Conservation (phyloP, 306 rosid species). For the Acmispon strigosus region DNA sequence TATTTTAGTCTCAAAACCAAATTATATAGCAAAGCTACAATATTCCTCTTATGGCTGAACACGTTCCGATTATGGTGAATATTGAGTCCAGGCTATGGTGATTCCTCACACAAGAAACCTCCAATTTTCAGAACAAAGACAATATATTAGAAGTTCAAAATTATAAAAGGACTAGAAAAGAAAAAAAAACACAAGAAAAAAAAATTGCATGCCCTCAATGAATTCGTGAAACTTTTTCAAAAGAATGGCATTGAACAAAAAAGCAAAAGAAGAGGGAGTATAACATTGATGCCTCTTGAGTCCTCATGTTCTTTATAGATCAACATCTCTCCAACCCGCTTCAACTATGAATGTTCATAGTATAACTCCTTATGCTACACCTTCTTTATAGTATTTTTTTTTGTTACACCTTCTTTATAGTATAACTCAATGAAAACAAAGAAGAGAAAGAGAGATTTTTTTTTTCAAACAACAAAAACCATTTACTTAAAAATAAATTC, state of each 20-base stretch:
- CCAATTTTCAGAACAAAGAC: not conserved
- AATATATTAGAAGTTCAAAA: not conserved
- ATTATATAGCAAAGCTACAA: not conserved
- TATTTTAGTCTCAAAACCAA: not conserved
- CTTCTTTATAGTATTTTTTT: not conserved
- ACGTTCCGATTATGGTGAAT: too few relatives aligned
- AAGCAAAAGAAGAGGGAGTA: not conserved
- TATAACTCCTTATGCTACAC: not conserved
- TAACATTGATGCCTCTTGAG: not conserved
- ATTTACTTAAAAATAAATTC: too few relatives aligned
- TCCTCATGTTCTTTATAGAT: conserved; percentile 13
- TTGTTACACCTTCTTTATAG: too few relatives aligned
- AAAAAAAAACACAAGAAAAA: not conserved
- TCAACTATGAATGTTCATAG: conserved; percentile 6
- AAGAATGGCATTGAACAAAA: not conserved
- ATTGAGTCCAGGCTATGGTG: too few relatives aligned
- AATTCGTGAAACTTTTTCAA: not conserved
- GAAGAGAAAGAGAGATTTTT: not conserved
- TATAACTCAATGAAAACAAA: not conserved
- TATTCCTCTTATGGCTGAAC: too few relatives aligned
- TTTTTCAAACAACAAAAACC: too few relatives aligned
- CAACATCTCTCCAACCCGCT: conserved; percentile 5
- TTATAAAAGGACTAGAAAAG: not conserved
- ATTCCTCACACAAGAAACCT: not conserved
- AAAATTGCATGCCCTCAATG: not conserved